phyloP scores from a whole-genome alignment of 2,329 filamentous ascomycete species.

The Pseudocercospora eumusae region DNA sequence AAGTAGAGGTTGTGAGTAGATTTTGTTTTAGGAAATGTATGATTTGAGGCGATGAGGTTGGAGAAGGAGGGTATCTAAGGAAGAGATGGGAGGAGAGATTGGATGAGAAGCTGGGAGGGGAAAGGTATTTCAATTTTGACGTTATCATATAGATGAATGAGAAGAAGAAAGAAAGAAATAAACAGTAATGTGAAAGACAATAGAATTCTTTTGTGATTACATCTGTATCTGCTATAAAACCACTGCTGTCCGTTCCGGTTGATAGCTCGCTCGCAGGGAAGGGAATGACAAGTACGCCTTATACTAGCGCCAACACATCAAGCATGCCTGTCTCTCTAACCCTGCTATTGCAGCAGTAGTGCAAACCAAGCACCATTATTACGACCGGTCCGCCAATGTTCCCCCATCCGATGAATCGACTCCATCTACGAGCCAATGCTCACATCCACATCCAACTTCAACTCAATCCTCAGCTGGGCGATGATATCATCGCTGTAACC shows the following conservation, averaged over 20 bases:
- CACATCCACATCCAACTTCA: background rate
- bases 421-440: background rate
- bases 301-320: background rate
- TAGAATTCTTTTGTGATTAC: background rate
- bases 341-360: background rate
- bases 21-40: conserved; percentile 37
- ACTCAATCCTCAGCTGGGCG: background rate
- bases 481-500: background rate
- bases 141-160: conserved; percentile 36
- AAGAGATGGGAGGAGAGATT: conserved; percentile 26
- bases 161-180: too few relatives aligned
- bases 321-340: background rate
- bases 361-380: background rate
- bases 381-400: background rate
- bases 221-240: background rate
- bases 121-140: conserved; percentile 32
- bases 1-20: conserved; percentile 56
- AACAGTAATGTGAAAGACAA: background rate
- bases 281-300: background rate
- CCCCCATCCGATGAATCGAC: background rate
- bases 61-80: conserved; percentile 17
- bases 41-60: conserved; percentile 31
- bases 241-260: background rate
- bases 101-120: conserved; percentile 28
- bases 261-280: background rate